Evolutionary conservation across 257 asterid species (phyloP).

Genomic region (Solanum commersonii): DNA sequence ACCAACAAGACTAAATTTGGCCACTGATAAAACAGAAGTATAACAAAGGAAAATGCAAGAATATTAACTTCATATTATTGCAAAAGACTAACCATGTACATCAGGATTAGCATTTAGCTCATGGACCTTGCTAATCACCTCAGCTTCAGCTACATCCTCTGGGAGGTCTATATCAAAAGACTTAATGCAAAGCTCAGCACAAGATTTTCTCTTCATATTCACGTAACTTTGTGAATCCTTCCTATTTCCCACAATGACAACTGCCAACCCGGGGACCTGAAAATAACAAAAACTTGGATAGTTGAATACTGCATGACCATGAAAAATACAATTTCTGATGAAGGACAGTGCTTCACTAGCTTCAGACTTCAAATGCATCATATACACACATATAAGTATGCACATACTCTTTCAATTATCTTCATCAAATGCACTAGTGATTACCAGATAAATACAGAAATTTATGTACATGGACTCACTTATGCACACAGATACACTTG

Average conservation of each 20-base stretch:
- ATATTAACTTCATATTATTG: neutral
- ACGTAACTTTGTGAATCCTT: constrained; percentile 97
- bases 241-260: constrained; percentile 81
- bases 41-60: neutral
- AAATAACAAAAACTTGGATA: constrained; percentile 4
- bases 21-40: neutral
- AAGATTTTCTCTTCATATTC: constrained; percentile 86
- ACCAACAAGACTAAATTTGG: neutral
- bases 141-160: constrained; percentile 69
- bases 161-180: constrained; percentile 78
- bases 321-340: neutral
- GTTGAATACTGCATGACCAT: neutral
- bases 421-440: neutral
- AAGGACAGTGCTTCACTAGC: neutral
- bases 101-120: constrained; percentile 75
- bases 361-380: neutral
- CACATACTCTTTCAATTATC: neutral
- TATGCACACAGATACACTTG: neutral
- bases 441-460: neutral
- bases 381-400: neutral
- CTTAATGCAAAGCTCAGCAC: constrained; percentile 83
- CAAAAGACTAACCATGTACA: constrained; percentile 68
- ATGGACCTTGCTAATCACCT: constrained; percentile 69
- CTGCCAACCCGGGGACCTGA: constrained; percentile 96
- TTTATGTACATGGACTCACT: neutral